Base-by-base conservation (phyloP, 768 basidiomycete species). In the Auricularia sp. region DNA sequence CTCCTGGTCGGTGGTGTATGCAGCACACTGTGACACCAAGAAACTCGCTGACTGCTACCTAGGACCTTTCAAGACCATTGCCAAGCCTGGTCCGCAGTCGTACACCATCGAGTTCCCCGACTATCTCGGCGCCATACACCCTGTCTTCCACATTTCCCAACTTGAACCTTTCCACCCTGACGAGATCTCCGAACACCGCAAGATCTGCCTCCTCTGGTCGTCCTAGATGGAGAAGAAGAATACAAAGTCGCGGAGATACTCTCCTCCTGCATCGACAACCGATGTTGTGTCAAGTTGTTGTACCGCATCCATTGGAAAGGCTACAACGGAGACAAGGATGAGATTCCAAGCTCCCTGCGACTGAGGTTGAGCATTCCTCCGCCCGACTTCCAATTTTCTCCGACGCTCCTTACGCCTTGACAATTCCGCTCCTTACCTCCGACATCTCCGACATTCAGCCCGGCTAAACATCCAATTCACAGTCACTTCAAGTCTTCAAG, bases 31-130 rank as follows among this genome's bases (percentile, higher is more conserved):
- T 29, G 29, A 29, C 29, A 67, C 44, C 16, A 36, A 29, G 51
- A 72, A 73, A 61, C 64, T 72, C 4, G 69, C 68, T n/a, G 68
- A 71, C 11, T 68, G 69, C 56, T 65, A 65, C 61, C 63, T 70
- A 3, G 68, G 72, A 1, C 71, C 69, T 7, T 72, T 65, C 39
- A 16, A 65, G 7, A 70, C 73, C 47, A 69, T 74, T 2, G 59
- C 67, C 1, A 58, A 70, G 61, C 61, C 64, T 62, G 64, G 69
- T 47, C 34, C 68, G n/a, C 63, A 63, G 29, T 72, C 70, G 21
- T 71, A 67, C 63, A 70, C 66, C 34, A 61, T 72, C 63, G 54
- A 64, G 13, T 66, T 73, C 3, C 73, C 68, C 3, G 61, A 71
- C 58, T 64, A 63, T 21, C 64, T 72, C 44, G 16, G 58, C 13